Evolutionary conservation across 345 rosid genomes (phyloP).

Genomic region (Eucalyptus curtisii): DNA sequence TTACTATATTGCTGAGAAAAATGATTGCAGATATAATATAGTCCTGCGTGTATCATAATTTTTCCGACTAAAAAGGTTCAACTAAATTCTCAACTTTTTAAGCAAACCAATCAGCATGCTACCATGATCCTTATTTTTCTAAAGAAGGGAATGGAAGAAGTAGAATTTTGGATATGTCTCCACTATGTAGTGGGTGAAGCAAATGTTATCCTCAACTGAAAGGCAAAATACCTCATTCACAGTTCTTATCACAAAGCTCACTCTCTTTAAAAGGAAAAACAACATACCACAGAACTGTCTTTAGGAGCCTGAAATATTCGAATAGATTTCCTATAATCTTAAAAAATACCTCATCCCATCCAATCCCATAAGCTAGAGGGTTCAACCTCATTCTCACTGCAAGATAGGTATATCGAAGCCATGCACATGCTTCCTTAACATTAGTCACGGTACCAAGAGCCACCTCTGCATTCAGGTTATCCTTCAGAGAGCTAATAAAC

Average conservation of each 20-base stretch:
- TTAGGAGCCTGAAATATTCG: neutral
- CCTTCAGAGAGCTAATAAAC: constrained; percentile 92
- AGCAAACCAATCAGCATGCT: neutral
- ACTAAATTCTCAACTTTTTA: neutral
- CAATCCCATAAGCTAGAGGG: constrained; percentile 95
- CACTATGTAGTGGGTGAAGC: neutral
- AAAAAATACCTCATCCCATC: constrained; percentile 89
- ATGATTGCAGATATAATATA: neutral
- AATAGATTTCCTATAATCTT: neutral
- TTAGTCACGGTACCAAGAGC: constrained; percentile 97
- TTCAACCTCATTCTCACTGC: constrained; percentile 91
- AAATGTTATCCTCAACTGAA: neutral
- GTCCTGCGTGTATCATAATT: neutral
- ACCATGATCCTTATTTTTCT: neutral
- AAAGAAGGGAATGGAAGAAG: neutral
- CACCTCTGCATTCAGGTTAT: constrained; percentile 93
- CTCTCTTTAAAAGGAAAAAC: neutral
- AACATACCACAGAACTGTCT: neutral
- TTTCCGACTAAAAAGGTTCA: neutral
- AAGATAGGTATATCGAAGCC: constrained; percentile 98
- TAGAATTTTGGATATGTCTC: neutral
- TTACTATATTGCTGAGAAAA: neutral
- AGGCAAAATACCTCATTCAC: neutral
- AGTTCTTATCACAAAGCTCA: neutral
- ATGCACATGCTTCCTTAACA: constrained; percentile 96